Conservation (phyloP, 805 yeast species). For the Clavispora vitiphila region DNA sequence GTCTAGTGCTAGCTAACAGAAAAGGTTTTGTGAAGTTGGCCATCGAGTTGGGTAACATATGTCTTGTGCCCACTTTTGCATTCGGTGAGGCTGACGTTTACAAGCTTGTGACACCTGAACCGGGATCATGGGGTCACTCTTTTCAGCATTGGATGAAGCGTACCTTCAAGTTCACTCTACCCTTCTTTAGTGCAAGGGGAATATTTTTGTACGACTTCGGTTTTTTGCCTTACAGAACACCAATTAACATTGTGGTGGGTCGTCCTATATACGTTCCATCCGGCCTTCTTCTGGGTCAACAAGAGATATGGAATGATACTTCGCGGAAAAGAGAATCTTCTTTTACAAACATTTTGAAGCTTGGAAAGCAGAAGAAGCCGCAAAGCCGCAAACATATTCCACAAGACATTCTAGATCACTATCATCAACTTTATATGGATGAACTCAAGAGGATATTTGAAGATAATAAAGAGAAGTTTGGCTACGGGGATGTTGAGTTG, state of each 20-base stretch:
- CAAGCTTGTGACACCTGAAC: slow-evolving; percentile 36
- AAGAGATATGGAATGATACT: slow-evolving; percentile 3
- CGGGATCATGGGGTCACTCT: slow-evolving; percentile 42
- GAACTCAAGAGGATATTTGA: slow-evolving; percentile 61
- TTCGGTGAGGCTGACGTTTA: slow-evolving; percentile 80
- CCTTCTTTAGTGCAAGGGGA: slow-evolving; percentile 89
- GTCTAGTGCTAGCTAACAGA: slow-evolving; percentile 68
- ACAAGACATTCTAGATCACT: slow-evolving; percentile 50
- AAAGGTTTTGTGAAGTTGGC: slow-evolving; percentile 90
- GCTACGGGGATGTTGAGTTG: slow-evolving; percentile 43
- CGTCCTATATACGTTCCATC: slow-evolving; percentile 57
- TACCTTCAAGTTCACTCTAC: slow-evolving; percentile 76
- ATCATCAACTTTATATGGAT: slow-evolving; percentile 65
- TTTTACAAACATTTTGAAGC: slow-evolving; percentile 26
- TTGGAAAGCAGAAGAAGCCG: slow-evolving; percentile 13
- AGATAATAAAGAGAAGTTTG: slow-evolving; percentile 55
- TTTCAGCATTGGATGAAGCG: slow-evolving; percentile 72
- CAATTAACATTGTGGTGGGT: slow-evolving; percentile 73
- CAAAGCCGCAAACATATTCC: slow-evolving; percentile 28
- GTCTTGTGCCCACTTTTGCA: slow-evolving; percentile 80
- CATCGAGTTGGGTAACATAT: slow-evolving; percentile 67
- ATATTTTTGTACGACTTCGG: slow-evolving; percentile 92
- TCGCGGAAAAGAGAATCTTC: slow-evolving; percentile 17
- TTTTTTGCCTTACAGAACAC: slow-evolving; percentile 76
- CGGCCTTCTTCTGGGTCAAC: slow-evolving; percentile 28